Conservation (phyloP, 176 grass and related monocot genomes). For the Cenchrus purpureus region DNA sequence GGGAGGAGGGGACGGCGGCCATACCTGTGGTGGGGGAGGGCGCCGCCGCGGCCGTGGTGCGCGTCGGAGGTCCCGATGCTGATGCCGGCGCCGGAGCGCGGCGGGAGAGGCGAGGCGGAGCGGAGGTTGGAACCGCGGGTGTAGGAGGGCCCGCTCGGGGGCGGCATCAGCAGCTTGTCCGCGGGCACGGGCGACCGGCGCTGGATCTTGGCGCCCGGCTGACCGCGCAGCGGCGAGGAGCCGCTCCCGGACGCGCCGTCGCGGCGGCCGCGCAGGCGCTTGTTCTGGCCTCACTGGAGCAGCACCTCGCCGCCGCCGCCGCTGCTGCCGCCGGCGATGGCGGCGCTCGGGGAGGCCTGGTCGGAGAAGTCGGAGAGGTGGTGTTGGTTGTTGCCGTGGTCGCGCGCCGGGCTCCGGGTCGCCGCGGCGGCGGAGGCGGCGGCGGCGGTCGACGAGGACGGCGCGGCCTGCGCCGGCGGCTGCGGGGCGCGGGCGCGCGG, state of each 20-base stretch:
- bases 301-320: constrained; percentile 39
- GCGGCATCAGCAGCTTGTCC: constrained; percentile 67
- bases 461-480: background rate
- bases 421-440: background rate
- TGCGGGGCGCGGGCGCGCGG: constrained; percentile 33
- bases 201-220: constrained; percentile 39
- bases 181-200: constrained; percentile 53
- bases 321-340: background rate
- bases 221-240: constrained; percentile 39
- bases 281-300: constrained; percentile 81
- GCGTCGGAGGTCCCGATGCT: background rate
- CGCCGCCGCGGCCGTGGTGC: constrained; percentile 2
- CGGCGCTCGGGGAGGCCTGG: background rate
- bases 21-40: constrained; percentile 42
- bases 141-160: constrained; percentile 46
- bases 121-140: constrained; percentile 52
- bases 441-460: constrained; percentile 18
- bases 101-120: constrained; percentile 10
- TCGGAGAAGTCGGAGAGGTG: constrained; percentile 20
- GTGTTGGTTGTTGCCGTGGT: constrained; percentile 19
- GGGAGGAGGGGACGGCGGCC: background rate
- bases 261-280: constrained; percentile 69
- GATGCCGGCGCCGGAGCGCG: constrained; percentile 1
- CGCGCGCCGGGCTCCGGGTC: constrained; percentile 27
- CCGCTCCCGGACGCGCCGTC: constrained; percentile 19